phyloP scores from a whole-genome alignment of 257 asterid species.

The Solanum neorickii region DNA sequence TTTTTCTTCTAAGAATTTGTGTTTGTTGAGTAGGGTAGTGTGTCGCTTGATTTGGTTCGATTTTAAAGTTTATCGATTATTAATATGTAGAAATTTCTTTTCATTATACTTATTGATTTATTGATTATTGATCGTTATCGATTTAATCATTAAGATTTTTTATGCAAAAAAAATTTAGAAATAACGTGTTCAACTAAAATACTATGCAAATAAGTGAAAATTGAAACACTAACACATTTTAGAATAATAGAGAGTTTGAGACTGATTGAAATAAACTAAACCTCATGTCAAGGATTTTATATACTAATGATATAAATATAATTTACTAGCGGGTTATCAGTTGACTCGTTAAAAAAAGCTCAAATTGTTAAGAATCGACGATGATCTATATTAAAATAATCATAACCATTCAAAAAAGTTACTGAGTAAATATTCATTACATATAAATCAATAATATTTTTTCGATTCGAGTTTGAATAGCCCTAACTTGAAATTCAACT shows the following conservation, averaged over 20 bases:
- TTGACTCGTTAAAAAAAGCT: accelerated
- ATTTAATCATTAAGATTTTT: too few species aligned
- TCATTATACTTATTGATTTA: too few species aligned
- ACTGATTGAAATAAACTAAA: not conserved
- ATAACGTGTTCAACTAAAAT: not conserved
- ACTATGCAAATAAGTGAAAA: too few species aligned
- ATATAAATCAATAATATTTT: too few species aligned
- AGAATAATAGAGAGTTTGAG: not conserved
- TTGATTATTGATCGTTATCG: not conserved
- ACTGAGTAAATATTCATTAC: too few species aligned
- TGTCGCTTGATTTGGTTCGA: not conserved
- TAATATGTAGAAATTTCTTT: too few species aligned
- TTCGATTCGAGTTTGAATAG: too few species aligned
- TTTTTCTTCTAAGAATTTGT: not conserved
- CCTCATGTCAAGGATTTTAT: not conserved
- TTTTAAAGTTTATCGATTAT: not conserved
- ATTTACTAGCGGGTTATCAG: not conserved
- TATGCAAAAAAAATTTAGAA: not conserved
- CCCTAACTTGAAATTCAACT: not conserved
- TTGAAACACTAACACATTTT: not conserved
- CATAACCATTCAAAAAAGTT: too few species aligned
- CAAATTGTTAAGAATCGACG: not conserved
- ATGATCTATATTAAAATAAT: too few species aligned
- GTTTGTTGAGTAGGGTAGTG: not conserved
- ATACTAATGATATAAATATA: not conserved